Evolutionary conservation across 148 eudicot genomes (phyloP).

Genomic region (Camellia lanceoleosa): DNA sequence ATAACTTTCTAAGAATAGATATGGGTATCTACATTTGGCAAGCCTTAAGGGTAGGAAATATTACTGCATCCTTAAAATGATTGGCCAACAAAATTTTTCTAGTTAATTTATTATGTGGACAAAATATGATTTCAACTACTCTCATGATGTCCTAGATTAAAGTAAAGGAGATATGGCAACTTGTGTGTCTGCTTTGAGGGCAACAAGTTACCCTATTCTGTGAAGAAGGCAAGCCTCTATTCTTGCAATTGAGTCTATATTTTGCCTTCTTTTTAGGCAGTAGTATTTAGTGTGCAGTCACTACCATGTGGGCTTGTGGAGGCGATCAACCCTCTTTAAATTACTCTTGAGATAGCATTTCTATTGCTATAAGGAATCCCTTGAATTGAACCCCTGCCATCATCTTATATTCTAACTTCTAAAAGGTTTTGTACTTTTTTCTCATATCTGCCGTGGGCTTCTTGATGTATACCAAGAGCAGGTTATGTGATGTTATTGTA

Average conservation of each 20-base stretch:
- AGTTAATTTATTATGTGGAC: neutral
- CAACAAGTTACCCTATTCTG: neutral
- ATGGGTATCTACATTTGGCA: neutral
- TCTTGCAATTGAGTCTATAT: neutral
- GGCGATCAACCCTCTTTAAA: neutral
- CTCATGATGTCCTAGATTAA: neutral
- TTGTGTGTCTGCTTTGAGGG: neutral
- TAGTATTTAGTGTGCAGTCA: neutral
- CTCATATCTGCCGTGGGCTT: neutral
- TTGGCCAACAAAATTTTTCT: neutral
- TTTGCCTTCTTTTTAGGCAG: neutral
- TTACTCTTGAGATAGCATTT: neutral
- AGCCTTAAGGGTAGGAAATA: neutral
- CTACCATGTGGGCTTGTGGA: neutral
- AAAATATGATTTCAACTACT: neutral
- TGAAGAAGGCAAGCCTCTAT: neutral
- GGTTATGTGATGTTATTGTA: neutral
- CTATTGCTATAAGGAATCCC: neutral
- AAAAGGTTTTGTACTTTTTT: neutral
- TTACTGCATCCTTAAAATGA: neutral
- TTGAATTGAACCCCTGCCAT: neutral
- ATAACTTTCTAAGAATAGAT: neutral
- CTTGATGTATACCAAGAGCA: neutral
- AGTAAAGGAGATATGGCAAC: neutral
- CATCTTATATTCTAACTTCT: neutral